Evolutionary conservation across 2,329 filamentous ascomycete genomes (phyloP).

Genomic region (Elsinoe ampelina): DNA sequence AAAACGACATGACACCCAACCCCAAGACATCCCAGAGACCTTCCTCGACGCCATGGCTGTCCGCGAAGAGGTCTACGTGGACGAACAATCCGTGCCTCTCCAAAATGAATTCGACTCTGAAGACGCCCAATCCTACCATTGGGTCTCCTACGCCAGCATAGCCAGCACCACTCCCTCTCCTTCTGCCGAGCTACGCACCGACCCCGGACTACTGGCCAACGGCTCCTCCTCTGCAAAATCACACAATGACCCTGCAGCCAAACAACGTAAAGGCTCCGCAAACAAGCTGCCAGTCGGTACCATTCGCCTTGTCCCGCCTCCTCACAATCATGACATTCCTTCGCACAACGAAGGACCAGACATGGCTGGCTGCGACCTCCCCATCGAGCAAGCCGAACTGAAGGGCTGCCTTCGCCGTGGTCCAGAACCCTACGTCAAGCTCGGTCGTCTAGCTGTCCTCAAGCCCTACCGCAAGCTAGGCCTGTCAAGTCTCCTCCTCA

Average conservation of each 20-base stretch:
- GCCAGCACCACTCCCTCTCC: slow-evolving; percentile 32
- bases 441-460: slow-evolving; percentile 68
- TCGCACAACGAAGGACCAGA: slow-evolving; percentile 14
- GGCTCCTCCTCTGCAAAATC: neutral
- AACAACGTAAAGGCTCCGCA: slow-evolving; percentile 29
- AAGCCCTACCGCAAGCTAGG: slow-evolving; percentile 53
- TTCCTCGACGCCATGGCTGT: slow-evolving; percentile 49
- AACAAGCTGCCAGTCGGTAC: slow-evolving; percentile 57
- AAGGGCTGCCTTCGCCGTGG: slow-evolving; percentile 48
- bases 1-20: slow-evolving; percentile 25
- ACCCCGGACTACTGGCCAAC: neutral
- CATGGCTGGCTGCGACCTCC: slow-evolving; percentile 22
- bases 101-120: slow-evolving; percentile 73
- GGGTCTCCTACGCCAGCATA: slow-evolving; percentile 70
- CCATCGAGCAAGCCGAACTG: slow-evolving; percentile 19
- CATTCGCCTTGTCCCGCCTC: slow-evolving; percentile 72
- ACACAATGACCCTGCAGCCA: slow-evolving; percentile 32
- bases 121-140: slow-evolving; percentile 72
- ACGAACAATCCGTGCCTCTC: slow-evolving; percentile 47
- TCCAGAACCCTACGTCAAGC: slow-evolving; percentile 68
- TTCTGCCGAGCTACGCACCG: slow-evolving; percentile 23
- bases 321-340: slow-evolving; percentile 41
- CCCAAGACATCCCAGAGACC: slow-evolving; percentile 31
- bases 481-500: slow-evolving; percentile 57
- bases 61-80: slow-evolving; percentile 48